These are phyloP conservation scores for Tephrocybe sp. DNA, from an alignment of 768 basidiomycete genomes.

Conservation along the genomic window DNA sequence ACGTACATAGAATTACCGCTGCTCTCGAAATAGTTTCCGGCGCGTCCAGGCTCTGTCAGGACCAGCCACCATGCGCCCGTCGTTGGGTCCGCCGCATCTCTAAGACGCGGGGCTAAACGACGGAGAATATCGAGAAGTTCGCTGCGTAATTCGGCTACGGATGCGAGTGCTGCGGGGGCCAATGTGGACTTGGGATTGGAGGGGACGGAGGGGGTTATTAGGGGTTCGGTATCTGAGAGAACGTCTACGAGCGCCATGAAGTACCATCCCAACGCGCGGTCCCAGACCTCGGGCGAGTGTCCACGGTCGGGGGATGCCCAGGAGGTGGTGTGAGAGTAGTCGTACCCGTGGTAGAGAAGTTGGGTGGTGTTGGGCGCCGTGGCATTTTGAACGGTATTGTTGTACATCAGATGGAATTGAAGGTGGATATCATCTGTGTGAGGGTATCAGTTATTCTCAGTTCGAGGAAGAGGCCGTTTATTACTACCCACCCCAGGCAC, in stretches of 20 bases:
- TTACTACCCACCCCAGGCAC: constrained; percentile 34
- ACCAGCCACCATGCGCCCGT: constrained; percentile 51
- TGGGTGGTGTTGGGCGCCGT: constrained; percentile 36
- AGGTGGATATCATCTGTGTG: constrained; percentile 34
- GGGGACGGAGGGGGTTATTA: constrained; percentile 29
- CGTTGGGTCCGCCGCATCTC: constrained; percentile 34
- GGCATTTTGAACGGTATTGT: constrained; percentile 37
- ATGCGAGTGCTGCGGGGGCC: not conserved
- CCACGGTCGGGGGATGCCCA: constrained; percentile 47
- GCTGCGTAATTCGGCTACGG: constrained; percentile 3
- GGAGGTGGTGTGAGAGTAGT: constrained; percentile 36
- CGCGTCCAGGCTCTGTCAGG: constrained; percentile 42
- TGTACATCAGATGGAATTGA: constrained; percentile 42
- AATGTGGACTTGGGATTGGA: constrained; percentile 7
- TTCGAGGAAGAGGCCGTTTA: not conserved
- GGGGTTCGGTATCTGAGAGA: constrained; percentile 34
- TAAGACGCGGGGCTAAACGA: constrained; percentile 32
- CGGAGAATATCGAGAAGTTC: constrained; percentile 31
- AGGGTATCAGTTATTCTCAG: too few relatives aligned
- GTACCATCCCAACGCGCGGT: constrained; percentile 47
- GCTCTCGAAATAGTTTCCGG: constrained; percentile 48
- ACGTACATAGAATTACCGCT: constrained; percentile 45
- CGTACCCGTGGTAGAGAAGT: constrained; percentile 49
- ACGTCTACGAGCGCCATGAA: constrained; percentile 47
- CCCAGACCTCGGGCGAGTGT: constrained; percentile 48